Evolutionary conservation across 1,284 basidiomycete genomes (phyloP).

Genomic region (Spongiforma sp.): DNA sequence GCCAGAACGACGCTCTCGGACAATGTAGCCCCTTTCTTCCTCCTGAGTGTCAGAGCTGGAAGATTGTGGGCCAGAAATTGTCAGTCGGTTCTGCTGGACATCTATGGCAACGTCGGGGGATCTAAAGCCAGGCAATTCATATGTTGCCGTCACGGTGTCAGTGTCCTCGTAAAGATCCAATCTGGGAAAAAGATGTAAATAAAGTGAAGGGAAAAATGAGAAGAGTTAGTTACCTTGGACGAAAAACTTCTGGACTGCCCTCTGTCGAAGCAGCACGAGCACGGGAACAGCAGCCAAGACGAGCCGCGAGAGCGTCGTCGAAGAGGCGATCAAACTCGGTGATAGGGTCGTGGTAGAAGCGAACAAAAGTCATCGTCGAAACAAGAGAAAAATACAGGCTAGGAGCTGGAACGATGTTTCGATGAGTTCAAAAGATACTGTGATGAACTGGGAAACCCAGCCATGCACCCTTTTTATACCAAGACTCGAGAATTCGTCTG

Average conservation of each 20-base stretch:
- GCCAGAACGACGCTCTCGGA: background rate
- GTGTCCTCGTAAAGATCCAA: background rate
- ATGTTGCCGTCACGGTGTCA: background rate
- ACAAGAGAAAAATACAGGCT: background rate
- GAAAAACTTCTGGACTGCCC: background rate
- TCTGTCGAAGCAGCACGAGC: background rate
- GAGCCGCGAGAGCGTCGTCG: background rate
- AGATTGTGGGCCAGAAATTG: background rate
- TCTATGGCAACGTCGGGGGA: background rate
- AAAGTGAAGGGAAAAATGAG: too few species aligned
- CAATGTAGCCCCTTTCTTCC: background rate
- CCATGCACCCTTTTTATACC: conserved; percentile 16
- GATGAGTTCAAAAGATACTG: background rate
- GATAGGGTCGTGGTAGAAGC: conserved; percentile 5
- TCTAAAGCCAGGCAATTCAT: background rate
- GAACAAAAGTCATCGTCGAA: conserved; percentile 13
- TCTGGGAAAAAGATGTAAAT: background rate
- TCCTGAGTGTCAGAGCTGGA: background rate
- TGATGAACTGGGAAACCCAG: background rate
- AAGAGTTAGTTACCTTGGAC: background rate
- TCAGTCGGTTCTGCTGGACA: background rate
- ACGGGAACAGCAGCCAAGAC: background rate
- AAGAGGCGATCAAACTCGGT: background rate
- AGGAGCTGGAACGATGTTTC: background rate
- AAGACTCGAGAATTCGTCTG: conserved; percentile 3